Evolutionary conservation across 2,329 filamentous ascomycete species (phyloP), one percentile per base, ranked within the genome.

Genomic region (Pestalotiopsis fici): DNA sequence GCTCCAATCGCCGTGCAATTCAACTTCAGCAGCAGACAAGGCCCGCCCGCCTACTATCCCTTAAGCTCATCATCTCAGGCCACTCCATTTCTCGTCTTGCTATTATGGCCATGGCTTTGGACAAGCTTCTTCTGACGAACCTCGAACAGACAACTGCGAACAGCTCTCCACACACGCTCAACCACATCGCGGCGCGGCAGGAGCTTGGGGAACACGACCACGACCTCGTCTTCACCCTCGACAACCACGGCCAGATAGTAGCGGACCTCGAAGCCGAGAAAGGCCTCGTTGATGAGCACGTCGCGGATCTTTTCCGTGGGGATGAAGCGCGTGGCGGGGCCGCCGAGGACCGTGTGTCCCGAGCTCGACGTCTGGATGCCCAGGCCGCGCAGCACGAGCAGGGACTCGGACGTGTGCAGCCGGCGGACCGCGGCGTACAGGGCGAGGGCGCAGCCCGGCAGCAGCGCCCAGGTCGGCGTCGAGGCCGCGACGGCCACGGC

Each of bases 221-320:
- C 93, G 4, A 97, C 87, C 71, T 96, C 91, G 65, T 91, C 88
- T 80, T 98, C 95, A 2, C 91, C 94, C 73, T 97, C 92, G 21
- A 98, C 94, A 65, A 98, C 91, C 35, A 98, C 93, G 4, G 93
- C 89, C 9, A 99, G 83, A 76, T 97, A 98, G 76, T 95, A 97
- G 54, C 91, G 84, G 43, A 98, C 94, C 80, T 95, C 93, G 75
- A 98, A 97, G 0, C 95, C 95, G 67, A 89, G 89, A 80, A 98
- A 98, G 3, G 95, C 96, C 83, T 99, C 96, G 78, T 98, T 94
- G 63, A 99, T 93, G 65, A 98, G 89, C 66, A 99, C 91, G 78
- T 99, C 96, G 76, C 93, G 93, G 67, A 99, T 97, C 80, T 93
- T 91, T 57, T 92, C 93, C 0, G 95, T 97, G 0, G 96, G 95